Base-by-base conservation (phyloP, 2,329 filamentous ascomycete genomes). In the Aspergillus awamori region DNA sequence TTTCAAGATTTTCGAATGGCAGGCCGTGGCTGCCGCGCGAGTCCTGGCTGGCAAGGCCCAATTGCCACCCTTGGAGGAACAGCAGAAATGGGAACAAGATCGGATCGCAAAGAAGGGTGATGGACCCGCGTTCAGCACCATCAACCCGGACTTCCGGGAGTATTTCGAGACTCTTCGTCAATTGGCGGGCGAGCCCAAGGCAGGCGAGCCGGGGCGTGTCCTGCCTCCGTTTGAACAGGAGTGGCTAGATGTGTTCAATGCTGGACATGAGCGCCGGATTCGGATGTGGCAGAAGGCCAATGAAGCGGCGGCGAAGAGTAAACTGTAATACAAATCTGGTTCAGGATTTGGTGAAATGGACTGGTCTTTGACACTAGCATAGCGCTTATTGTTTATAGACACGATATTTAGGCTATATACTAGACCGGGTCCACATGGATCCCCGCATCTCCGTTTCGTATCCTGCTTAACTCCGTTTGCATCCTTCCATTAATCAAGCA, bases 1-100 rank as follows among this genome's bases (percentile, higher is more conserved):
- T 0, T 90, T 90, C 76, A 88, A 87, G 69, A 81, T 89, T 38
- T 89, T 88, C 61, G 87, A 89, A 74, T 89, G 86, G 85, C 87
- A 89, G 70, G 86, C 86, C 8, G 86, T 89, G 0, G 79, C 85
- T 2, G 85, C 83, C 0, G 86, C 87, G 1, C 77, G 87, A 0
- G 73, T 87, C 1, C 78, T 89, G 0, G 82, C 87, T 0, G 84
- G 85, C 0, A 79, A 85, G 1, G 81, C 81, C 0, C 72, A 65
- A 0, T 72, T 89, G 1, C 87, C 87, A 0, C 64, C 81, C 0
- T 47, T 76, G 0, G 74, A 77, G 22, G 83, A 83, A 56, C 84
- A 85, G 77, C 66, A 75, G 30, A 70, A 67, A 20, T 89, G 87
- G 87, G 87, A 89, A 66, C 65, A 71, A 6, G 82, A 86, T 2